phyloP scores from a whole-genome alignment of 371 early-diverging fungal species.

The Syncephalis plumigaleata region DNA sequence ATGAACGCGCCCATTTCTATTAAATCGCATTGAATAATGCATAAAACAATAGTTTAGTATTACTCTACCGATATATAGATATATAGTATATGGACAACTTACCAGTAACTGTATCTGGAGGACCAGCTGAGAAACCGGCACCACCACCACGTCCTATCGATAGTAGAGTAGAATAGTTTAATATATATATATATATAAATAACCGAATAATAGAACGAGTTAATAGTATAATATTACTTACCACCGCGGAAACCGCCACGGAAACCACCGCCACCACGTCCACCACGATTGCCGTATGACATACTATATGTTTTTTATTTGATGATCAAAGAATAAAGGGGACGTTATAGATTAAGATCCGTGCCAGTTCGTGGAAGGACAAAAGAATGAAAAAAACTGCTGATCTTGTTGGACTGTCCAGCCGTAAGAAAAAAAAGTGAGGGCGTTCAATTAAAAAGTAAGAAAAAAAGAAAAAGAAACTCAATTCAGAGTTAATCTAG shows the following conservation, averaged over 20 bases:
- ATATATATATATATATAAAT: neutral
- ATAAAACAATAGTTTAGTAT: neutral
- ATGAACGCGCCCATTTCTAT: conserved; percentile 80
- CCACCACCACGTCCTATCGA: conserved; percentile 7
- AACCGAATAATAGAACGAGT: too few species aligned
- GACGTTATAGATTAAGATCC: too few species aligned
- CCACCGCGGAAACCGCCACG: conserved; percentile 17
- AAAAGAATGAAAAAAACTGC: too few species aligned
- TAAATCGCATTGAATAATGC: conserved; percentile 2
- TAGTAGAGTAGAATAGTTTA: conserved; percentile 1
- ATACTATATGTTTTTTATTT: neutral
- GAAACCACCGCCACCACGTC: conserved; percentile 16
- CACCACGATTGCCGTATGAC: neutral
- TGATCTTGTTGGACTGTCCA: too few species aligned
- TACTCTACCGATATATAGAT: neutral
- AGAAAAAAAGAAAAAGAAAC: too few species aligned
- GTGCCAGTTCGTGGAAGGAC: too few species aligned
- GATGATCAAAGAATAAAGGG: too few species aligned
- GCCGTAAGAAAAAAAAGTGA: too few species aligned
- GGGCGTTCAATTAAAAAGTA: too few species aligned
- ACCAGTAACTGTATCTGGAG: neutral
- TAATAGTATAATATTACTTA: neutral
- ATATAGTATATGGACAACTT: neutral
- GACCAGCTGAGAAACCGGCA: conserved; percentile 2
- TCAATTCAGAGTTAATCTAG: too few species aligned